phyloP scores from a whole-genome alignment of 2,329 filamentous ascomycete genomes.

The Cladosporium sp. region DNA sequence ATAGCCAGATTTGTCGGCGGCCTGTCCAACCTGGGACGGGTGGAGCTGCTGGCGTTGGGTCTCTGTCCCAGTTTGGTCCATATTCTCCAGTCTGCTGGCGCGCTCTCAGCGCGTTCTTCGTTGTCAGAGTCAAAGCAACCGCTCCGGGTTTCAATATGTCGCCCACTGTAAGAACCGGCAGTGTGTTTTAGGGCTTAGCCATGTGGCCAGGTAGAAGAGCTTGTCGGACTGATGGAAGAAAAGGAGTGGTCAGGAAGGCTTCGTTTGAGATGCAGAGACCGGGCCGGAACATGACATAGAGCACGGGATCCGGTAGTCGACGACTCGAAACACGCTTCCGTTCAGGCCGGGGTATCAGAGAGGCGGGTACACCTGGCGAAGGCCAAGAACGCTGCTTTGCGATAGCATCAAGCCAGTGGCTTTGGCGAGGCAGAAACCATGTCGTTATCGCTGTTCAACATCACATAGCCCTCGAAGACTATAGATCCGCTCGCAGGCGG shows the following conservation, averaged over 20 bases:
- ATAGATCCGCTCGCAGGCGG: background rate
- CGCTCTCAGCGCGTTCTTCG: background rate
- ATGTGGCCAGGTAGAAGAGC: background rate
- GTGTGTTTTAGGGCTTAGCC: constrained; percentile 5
- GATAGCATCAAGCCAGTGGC: background rate
- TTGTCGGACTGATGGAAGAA: background rate
- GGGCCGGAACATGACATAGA: constrained; percentile 8
- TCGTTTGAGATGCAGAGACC: constrained; percentile 4
- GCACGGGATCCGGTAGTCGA: background rate
- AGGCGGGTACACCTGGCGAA: background rate
- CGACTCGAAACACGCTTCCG: constrained; percentile 11
- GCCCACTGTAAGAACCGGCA: constrained; percentile 1
- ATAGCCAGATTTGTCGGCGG: constrained; percentile 2
- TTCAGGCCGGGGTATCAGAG: background rate
- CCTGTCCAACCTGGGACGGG: background rate
- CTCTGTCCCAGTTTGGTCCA: background rate
- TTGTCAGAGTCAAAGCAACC: too few relatives aligned
- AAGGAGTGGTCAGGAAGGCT: constrained; percentile 1
- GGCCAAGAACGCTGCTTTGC: background rate
- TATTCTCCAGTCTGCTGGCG: background rate
- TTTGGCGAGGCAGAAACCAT: background rate
- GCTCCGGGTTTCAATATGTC: too few relatives aligned
- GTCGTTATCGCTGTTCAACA: background rate
- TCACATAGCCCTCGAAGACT: background rate
- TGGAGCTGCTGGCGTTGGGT: too few relatives aligned